Evolutionary conservation across 768 basidiomycete genomes (phyloP).

Genomic region (Clitopilus passeckerianus): DNA sequence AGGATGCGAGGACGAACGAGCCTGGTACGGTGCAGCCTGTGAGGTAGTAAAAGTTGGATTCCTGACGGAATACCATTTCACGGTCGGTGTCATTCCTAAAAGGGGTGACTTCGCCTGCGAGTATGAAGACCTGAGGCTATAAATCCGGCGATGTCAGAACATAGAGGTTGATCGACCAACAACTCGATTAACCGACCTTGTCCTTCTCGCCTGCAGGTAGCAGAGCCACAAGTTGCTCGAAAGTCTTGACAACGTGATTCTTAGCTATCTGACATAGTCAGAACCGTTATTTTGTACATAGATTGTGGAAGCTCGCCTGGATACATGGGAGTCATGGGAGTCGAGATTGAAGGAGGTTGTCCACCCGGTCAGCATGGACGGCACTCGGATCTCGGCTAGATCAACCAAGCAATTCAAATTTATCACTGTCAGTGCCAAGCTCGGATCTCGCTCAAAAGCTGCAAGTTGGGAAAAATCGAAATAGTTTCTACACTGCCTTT

Average conservation of each 20-base stretch:
- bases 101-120: slow-evolving; percentile 58
- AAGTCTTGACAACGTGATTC: slow-evolving; percentile 49
- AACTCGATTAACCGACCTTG: slow-evolving; percentile 36
- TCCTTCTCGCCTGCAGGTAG: slow-evolving; percentile 43
- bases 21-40: slow-evolving; percentile 75
- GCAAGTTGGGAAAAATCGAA: neutral
- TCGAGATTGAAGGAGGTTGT: neutral
- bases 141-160: slow-evolving; percentile 1
- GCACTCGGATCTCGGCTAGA: neutral
- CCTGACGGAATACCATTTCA: slow-evolving; percentile 62
- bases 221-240: slow-evolving; percentile 42
- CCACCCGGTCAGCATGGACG: neutral
- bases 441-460: too few species aligned
- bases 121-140: slow-evolving; percentile 66
- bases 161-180: neutral
- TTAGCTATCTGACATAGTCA: slow-evolving; percentile 27
- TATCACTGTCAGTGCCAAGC: neutral
- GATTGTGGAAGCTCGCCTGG: neutral
- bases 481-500: neutral
- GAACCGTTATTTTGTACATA: neutral
- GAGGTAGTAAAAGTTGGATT: slow-evolving; percentile 88
- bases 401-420: neutral
- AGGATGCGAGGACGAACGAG: slow-evolving; percentile 60
- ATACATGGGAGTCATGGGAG: neutral
- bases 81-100: slow-evolving; percentile 84